Percentiles rank a stretch among this genome's conserved stretches.
These are phyloP conservation scores for Daldinia eschscholtzii DNA, from an alignment of 2,329 filamentous ascomycete species.

Conservation along the genomic window DNA sequence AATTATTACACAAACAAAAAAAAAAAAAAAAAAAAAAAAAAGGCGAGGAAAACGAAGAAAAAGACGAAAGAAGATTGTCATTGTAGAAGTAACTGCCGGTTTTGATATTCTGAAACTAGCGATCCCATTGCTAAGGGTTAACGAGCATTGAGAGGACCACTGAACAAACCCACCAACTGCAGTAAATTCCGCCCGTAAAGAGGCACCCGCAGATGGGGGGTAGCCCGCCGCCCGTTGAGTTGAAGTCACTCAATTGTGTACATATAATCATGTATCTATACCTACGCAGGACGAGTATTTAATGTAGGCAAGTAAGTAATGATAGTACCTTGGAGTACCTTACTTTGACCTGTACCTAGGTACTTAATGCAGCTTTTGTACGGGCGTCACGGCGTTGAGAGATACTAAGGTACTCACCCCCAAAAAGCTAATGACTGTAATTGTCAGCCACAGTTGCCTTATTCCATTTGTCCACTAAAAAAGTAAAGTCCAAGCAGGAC, in stretches of 20 bases:
- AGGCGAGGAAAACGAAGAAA: neutral
- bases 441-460: slow-evolving; percentile 35
- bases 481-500: neutral
- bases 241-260: too few relatives aligned
- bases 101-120: slow-evolving; percentile 36
- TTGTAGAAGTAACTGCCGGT: slow-evolving; percentile 33
- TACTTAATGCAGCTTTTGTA: neutral
- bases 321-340: too few relatives aligned
- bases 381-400: neutral
- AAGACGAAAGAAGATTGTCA: neutral
- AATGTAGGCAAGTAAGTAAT: too few relatives aligned
- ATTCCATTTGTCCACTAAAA: slow-evolving; percentile 9
- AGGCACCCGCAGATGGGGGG: neutral
- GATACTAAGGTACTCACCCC: neutral
- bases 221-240: neutral
- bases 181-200: slow-evolving; percentile 20
- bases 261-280: too few relatives aligned
- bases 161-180: slow-evolving; percentile 7
- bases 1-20: neutral
- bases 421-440: slow-evolving; percentile 8
- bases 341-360: neutral
- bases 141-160: slow-evolving; percentile 4
- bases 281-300: too few relatives aligned
- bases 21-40: neutral
- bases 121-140: slow-evolving; percentile 21